A percentile compares a stretch with the other conserved stretches of the same genome.
Evolutionary conservation across 345 rosid genomes (phyloP).

Genomic region (Anacardium occidentale): DNA sequence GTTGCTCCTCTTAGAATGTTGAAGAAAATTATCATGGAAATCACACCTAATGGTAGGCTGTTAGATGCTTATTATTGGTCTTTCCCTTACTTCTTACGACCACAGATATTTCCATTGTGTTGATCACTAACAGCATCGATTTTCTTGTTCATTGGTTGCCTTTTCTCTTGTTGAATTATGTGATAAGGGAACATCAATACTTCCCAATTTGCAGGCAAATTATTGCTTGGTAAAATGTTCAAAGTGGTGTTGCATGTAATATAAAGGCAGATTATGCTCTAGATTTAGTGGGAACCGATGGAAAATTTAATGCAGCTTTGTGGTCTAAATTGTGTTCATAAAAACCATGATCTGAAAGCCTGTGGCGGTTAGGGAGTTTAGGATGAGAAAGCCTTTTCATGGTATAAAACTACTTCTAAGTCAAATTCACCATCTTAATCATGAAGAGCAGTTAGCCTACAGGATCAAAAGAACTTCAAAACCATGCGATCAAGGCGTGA

Average conservation of each 20-base stretch:
- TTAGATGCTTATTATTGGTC: conserved; percentile 51
- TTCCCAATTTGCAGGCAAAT: neutral
- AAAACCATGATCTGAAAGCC: no score
- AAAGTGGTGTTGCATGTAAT: neutral
- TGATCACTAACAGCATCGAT: conserved; percentile 27
- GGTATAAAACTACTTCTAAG: neutral
- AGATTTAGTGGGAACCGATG: no score
- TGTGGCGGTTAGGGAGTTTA: no score
- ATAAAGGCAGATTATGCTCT: no score
- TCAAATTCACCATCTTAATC: neutral
- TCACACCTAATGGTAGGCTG: conserved; percentile 44
- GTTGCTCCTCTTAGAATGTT: conserved; percentile 50
- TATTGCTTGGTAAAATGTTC: conserved; percentile 1
- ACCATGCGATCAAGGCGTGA: neutral
- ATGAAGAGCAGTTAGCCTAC: neutral
- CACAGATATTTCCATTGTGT: conserved; percentile 77
- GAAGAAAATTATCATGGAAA: conserved; percentile 61
- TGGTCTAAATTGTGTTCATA: no score
- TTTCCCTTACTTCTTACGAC: conserved; percentile 59
- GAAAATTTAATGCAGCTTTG: neutral
- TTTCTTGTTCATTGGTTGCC: neutral
- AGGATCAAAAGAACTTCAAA: neutral
- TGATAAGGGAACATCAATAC: neutral
- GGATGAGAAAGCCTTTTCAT: no score
- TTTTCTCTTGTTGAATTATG: neutral